Conservation (phyloP, 176 grass and related monocot species). For the Chloris gayana region DNA sequence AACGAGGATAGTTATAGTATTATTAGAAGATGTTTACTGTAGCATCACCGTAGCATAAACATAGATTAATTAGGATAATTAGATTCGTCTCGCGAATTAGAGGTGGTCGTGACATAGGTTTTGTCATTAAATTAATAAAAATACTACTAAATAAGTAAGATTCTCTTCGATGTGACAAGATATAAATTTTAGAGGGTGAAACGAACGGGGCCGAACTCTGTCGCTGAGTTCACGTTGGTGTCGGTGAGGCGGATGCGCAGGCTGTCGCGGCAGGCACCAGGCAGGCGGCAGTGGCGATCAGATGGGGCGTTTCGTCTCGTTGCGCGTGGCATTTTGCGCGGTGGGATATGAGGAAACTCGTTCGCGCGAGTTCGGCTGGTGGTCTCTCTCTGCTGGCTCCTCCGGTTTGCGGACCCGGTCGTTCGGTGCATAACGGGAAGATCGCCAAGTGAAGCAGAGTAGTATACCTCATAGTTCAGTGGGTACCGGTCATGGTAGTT, state of each 20-base stretch:
- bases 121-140: too few relatives aligned
- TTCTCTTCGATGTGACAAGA: too few relatives aligned
- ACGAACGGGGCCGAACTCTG: too few relatives aligned
- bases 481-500: background rate
- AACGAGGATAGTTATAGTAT: too few relatives aligned
- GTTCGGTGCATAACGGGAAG: background rate
- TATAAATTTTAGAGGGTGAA: too few relatives aligned
- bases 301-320: background rate
- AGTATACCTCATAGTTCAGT: background rate
- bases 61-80: too few relatives aligned
- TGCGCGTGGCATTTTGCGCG: background rate
- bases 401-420: background rate
- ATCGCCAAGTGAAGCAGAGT: background rate
- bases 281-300: background rate
- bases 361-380: slow-evolving; percentile 2
- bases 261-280: background rate
- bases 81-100: too few relatives aligned
- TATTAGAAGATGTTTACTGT: too few relatives aligned
- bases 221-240: background rate
- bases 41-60: too few relatives aligned
- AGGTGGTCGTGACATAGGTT: too few relatives aligned
- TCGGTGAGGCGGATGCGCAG: slow-evolving; percentile 8
- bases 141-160: too few relatives aligned
- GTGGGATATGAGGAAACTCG: slow-evolving; percentile 38
- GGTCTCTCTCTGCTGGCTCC: background rate